phyloP scores from a whole-genome alignment of 2,329 filamentous ascomycete species.

The Didymella glomerata region DNA sequence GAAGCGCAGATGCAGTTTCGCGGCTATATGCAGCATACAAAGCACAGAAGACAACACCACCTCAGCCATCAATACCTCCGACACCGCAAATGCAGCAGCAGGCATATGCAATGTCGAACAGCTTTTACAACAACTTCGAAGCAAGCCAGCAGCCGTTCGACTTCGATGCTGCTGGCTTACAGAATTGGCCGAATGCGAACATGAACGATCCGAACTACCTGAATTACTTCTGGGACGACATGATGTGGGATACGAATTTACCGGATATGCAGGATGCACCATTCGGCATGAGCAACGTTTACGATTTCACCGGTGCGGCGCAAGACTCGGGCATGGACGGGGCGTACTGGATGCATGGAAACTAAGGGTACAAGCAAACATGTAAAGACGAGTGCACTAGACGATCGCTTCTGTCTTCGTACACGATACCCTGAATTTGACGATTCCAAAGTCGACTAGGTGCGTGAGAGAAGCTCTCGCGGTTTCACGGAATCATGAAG shows the following conservation, averaged over 20 bases:
- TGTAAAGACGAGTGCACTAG: slow-evolving; percentile 2
- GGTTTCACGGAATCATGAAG: too few species aligned
- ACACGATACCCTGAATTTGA: slow-evolving; percentile 14
- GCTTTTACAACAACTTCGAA: slow-evolving; percentile 20
- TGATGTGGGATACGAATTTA: slow-evolving; percentile 54
- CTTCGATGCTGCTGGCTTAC: slow-evolving; percentile 40
- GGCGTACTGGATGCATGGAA: slow-evolving; percentile 50
- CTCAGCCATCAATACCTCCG: slow-evolving; percentile 20
- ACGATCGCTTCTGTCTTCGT: slow-evolving; percentile 8
- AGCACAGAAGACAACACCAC: slow-evolving; percentile 32
- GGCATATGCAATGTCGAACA: slow-evolving; percentile 27
- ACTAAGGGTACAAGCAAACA: slow-evolving; percentile 25
- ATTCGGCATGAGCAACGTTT: slow-evolving; percentile 46
- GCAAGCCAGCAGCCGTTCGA: slow-evolving; percentile 31
- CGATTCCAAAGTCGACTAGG: not conserved
- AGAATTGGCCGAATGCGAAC: slow-evolving; percentile 35
- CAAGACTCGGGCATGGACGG: slow-evolving; percentile 44
- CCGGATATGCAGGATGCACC: slow-evolving; percentile 51
- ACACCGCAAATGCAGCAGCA: slow-evolving; percentile 25
- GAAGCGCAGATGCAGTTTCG: slow-evolving; percentile 54
- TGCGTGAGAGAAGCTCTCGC: not conserved
- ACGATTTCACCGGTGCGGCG: slow-evolving; percentile 46
- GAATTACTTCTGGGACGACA: slow-evolving; percentile 53
- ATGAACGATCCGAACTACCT: slow-evolving; percentile 41
- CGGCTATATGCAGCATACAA: slow-evolving; percentile 55